Percentiles rank a stretch among this genome's conserved stretches.
phyloP scores from a whole-genome alignment of 768 basidiomycete species.

The Rhodotorula toruloides region DNA sequence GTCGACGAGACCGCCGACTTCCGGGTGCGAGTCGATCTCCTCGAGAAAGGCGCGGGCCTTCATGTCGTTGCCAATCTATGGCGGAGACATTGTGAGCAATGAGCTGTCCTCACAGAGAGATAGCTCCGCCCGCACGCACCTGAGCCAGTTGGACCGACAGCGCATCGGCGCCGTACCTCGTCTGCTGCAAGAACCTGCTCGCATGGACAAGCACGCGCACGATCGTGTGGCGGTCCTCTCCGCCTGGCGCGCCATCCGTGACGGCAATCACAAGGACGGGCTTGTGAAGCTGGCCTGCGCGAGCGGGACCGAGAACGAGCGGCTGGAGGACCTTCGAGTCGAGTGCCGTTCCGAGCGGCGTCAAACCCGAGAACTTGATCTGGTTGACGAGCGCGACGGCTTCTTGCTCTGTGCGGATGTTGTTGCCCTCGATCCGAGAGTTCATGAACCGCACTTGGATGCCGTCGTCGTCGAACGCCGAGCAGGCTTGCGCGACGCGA shows the following conservation, averaged over 20 bases:
- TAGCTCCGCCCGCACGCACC: not conserved
- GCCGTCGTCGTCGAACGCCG: constrained; percentile 9
- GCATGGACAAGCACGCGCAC: not conserved
- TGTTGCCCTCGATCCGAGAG: constrained; percentile 47
- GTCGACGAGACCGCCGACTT: constrained; percentile 47
- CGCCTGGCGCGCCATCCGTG: constrained; percentile 36
- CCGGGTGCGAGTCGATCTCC: constrained; percentile 47
- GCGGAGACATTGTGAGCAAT: not conserved
- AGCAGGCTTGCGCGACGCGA: constrained; percentile 22
- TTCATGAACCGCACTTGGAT: constrained; percentile 13
- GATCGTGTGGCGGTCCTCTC: constrained; percentile 24
- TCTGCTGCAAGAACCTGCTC: not conserved
- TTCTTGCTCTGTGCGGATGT: constrained; percentile 45
- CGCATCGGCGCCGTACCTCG: constrained; percentile 45
- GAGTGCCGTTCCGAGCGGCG: constrained; percentile 38
- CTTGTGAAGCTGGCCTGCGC: constrained; percentile 46
- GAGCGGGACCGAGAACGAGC: constrained; percentile 49
- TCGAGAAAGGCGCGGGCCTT: constrained; percentile 47
- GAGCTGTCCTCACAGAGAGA: not conserved
- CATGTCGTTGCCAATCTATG: constrained; percentile 22
- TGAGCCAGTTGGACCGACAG: constrained; percentile 40
- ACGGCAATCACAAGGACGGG: constrained; percentile 49
- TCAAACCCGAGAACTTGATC: constrained; percentile 46
- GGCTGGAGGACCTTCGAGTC: constrained; percentile 49
- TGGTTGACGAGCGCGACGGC: constrained; percentile 46